These are phyloP conservation scores for Termitomyces sp. DNA, from an alignment of 768 basidiomycete species.

Conservation along the genomic window DNA sequence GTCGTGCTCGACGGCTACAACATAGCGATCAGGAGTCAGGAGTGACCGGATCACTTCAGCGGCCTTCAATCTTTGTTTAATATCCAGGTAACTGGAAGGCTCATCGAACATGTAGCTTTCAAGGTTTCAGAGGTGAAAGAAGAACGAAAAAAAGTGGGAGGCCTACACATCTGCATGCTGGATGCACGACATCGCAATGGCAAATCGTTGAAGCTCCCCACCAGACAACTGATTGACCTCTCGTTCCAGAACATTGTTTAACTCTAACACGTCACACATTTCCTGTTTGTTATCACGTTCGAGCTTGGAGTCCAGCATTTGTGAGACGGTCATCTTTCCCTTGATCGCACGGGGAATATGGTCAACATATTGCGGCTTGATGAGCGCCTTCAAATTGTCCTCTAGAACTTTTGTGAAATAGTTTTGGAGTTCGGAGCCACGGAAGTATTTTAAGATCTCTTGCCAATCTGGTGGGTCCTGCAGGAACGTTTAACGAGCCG, in stretches of 20 bases:
- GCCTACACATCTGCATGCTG: slow-evolving; percentile 93
- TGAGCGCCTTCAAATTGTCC: slow-evolving; percentile 96
- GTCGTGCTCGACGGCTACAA: slow-evolving; percentile 98
- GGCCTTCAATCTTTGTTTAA: slow-evolving; percentile 91
- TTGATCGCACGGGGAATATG: slow-evolving; percentile 97
- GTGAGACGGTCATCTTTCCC: slow-evolving; percentile 74
- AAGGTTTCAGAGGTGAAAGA: not conserved
- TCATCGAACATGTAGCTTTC: slow-evolving; percentile 97
- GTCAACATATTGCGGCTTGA: slow-evolving; percentile 99
- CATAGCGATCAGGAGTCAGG: slow-evolving; percentile 79
- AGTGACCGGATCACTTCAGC: slow-evolving; percentile 92
- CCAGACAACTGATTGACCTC: slow-evolving; percentile 86
- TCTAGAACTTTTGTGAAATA: slow-evolving; percentile 99
- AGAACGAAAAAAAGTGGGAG: not conserved
- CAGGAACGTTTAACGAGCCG: not conserved
- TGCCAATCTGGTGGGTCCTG: slow-evolving; percentile 99
- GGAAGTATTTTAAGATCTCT: slow-evolving; percentile 97
- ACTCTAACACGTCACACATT: slow-evolving; percentile 82
- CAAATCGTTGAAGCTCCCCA: slow-evolving; percentile 97
- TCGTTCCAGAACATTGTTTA: slow-evolving; percentile 81
- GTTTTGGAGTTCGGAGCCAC: slow-evolving; percentile 97
- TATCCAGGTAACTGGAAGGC: slow-evolving; percentile 96
- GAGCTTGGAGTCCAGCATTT: slow-evolving; percentile 91
- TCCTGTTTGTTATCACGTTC: slow-evolving; percentile 86
- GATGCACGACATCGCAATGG: slow-evolving; percentile 96